Evolutionary conservation across 2,329 filamentous ascomycete species (phyloP).

Genomic region (Fusarium sp.): DNA sequence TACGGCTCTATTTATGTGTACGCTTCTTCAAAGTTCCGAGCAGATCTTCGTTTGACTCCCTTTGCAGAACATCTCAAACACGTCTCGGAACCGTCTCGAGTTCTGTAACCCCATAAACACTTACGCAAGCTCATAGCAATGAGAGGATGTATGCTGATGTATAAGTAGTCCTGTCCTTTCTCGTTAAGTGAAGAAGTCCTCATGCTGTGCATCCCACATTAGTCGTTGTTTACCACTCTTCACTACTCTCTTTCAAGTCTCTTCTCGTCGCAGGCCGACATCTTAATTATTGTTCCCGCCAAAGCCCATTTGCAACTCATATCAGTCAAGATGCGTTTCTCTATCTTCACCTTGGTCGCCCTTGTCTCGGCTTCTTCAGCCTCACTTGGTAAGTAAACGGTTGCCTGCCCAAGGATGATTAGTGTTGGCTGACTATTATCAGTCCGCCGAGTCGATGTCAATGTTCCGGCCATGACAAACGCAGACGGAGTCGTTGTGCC

Average conservation of each 20-base stretch:
- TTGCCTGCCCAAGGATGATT: not conserved
- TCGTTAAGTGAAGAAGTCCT: not conserved
- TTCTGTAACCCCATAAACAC: not conserved
- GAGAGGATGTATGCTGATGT: not conserved
- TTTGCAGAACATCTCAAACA: conserved; percentile 10
- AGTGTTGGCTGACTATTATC: conserved; percentile 6
- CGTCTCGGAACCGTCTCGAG: conserved; percentile 29
- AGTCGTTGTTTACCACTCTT: not conserved
- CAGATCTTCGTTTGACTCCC: not conserved
- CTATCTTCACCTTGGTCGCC: conserved; percentile 57
- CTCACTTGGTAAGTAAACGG: conserved; percentile 41
- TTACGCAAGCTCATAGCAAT: not conserved
- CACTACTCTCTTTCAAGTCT: conserved; percentile 9
- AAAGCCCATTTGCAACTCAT: conserved; percentile 19
- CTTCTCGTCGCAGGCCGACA: conserved; percentile 64
- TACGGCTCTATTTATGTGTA: not conserved
- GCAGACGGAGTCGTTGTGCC: conserved; percentile 55
- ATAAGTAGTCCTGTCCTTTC: conserved; percentile 19
- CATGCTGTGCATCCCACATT: conserved; percentile 11
- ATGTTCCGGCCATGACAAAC: conserved; percentile 58
- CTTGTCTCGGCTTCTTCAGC: conserved; percentile 59
- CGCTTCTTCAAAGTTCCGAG: not conserved
- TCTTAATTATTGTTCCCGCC: conserved; percentile 39
- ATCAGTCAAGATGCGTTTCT: conserved; percentile 63
- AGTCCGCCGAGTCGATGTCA: conserved; percentile 45